These are phyloP conservation scores for Myriosclerotinia duriaeana DNA, from an alignment of 2,329 filamentous ascomycete species.

Conservation along the genomic window DNA sequence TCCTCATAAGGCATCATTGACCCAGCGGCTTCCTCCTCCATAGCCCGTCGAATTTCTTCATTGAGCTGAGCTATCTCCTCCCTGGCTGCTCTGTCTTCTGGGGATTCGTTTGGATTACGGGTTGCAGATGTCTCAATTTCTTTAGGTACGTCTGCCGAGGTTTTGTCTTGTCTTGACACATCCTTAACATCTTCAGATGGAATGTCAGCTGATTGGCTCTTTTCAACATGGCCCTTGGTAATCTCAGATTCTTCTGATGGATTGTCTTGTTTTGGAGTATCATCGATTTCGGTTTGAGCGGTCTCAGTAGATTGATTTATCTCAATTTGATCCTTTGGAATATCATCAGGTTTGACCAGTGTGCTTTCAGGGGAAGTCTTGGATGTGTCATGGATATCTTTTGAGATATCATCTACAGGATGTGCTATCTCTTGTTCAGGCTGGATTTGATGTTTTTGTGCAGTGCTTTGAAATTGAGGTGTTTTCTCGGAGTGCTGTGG, in stretches of 20 bases:
- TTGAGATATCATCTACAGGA: neutral
- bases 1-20: constrained; percentile 8
- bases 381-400: neutral
- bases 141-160: neutral
- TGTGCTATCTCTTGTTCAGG: neutral
- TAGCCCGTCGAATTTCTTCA: constrained; percentile 21
- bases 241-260: neutral
- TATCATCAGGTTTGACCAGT: neutral
- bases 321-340: neutral
- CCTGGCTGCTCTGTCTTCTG: constrained; percentile 17
- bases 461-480: neutral
- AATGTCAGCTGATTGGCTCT: neutral
- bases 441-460: neutral
- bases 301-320: neutral
- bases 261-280: neutral
- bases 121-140: no score
- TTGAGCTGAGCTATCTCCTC: constrained; percentile 21
- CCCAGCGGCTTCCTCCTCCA: constrained; percentile 14
- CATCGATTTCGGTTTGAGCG: neutral
- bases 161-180: neutral
- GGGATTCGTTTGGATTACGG: neutral
- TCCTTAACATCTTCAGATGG: neutral
- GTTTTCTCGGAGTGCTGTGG: neutral
- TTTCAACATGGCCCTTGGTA: neutral
- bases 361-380: neutral